A percentile compares a stretch with the other conserved stretches of the same genome.
Conservation (phyloP, 2,329 filamentous ascomycete species). For the Diaporthe sp. region DNA sequence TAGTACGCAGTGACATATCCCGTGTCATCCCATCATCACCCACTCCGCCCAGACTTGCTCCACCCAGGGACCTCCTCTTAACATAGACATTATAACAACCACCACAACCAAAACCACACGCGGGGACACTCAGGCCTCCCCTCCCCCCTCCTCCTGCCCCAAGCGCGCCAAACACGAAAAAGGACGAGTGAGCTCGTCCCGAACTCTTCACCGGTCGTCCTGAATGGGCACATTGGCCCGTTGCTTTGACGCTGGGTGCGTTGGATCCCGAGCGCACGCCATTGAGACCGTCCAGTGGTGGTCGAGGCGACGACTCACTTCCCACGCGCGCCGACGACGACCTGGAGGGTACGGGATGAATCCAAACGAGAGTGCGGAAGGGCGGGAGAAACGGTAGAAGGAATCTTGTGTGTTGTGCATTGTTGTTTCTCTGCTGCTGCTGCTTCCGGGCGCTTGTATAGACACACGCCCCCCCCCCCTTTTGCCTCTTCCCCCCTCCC, state of each 20-base stretch:
- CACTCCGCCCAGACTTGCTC: background rate
- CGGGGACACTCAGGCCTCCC: background rate
- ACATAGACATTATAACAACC: background rate
- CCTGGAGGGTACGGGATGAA: background rate
- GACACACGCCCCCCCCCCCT: background rate
- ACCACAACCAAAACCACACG: background rate
- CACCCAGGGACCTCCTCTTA: constrained; percentile 3
- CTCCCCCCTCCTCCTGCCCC: background rate
- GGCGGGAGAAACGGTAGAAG: constrained; percentile 10
- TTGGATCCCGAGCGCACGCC: background rate
- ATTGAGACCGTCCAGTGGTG: background rate
- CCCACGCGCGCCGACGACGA: background rate
- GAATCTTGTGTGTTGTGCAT: background rate
- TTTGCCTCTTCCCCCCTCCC: too few species aligned
- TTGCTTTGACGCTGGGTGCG: background rate
- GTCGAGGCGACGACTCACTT: background rate
- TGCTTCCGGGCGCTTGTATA: background rate
- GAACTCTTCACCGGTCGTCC: constrained; percentile 6
- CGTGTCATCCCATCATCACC: constrained; percentile 1
- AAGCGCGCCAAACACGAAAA: background rate
- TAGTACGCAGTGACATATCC: background rate
- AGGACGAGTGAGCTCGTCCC: background rate
- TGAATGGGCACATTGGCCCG: background rate
- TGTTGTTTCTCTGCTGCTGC: background rate
- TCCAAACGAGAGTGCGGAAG: background rate